Evolutionary conservation across 495 filamentous ascomycete genomes (phyloP).

Genomic region (Aspergillus baeticus): DNA sequence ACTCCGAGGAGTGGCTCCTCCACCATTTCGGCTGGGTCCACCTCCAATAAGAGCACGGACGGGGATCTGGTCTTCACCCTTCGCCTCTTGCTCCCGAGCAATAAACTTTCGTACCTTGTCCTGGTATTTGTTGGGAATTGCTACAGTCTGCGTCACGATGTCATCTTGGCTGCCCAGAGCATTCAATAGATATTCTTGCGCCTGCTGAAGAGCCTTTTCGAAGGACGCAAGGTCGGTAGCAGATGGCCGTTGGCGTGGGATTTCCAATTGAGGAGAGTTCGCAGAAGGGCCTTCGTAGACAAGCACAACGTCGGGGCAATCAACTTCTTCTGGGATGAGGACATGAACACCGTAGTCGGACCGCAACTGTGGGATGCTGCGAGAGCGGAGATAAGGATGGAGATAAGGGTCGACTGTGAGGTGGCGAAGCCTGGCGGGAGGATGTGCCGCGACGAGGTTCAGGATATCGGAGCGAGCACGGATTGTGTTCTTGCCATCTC

Average conservation of each 20-base stretch:
- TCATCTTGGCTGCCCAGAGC: slow-evolving; percentile 71
- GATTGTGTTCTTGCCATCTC: slow-evolving; percentile 79
- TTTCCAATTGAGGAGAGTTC: slow-evolving; percentile 56
- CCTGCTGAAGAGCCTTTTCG: slow-evolving; percentile 67
- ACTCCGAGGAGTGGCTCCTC: slow-evolving; percentile 17
- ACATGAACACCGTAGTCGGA: slow-evolving; percentile 77
- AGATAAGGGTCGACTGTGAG: slow-evolving; percentile 82
- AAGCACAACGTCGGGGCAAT: slow-evolving; percentile 67
- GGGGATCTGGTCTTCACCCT: slow-evolving; percentile 65
- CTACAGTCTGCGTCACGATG: slow-evolving; percentile 61
- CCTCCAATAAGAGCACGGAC: slow-evolving; percentile 63
- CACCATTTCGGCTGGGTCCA: slow-evolving; percentile 36
- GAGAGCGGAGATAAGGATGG: slow-evolving; percentile 70
- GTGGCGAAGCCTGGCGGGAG: slow-evolving; percentile 69
- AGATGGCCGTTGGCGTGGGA: slow-evolving; percentile 63
- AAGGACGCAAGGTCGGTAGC: slow-evolving; percentile 61
- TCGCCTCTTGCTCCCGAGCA: slow-evolving; percentile 68
- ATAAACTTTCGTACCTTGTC: slow-evolving; percentile 78
- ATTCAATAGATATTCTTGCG: slow-evolving; percentile 65
- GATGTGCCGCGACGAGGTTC: slow-evolving; percentile 74
- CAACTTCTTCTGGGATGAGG: slow-evolving; percentile 66
- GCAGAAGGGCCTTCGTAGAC: slow-evolving; percentile 75
- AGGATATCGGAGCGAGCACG: slow-evolving; percentile 79
- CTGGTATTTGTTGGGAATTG: slow-evolving; percentile 76
- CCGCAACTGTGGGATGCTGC: slow-evolving; percentile 60